Conservation (phyloP, 2,329 filamentous ascomycete genomes). For the Botrytis elliptica region DNA sequence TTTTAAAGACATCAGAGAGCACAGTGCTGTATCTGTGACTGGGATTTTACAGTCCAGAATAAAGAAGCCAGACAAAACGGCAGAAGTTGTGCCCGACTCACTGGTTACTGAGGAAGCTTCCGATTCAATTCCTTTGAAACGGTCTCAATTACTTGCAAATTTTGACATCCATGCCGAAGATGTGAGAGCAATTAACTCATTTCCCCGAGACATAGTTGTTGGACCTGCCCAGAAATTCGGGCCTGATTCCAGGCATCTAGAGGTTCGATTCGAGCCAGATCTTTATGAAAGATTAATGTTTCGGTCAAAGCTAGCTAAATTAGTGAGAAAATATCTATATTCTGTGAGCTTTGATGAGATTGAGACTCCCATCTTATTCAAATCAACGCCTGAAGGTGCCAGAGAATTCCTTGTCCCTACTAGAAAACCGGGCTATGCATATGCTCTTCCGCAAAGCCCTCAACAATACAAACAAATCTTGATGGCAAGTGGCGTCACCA, state of each 20-base stretch:
- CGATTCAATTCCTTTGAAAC: not conserved
- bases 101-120: not conserved
- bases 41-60: constrained; percentile 15
- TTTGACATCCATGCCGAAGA: constrained; percentile 61
- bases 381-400: constrained; percentile 94
- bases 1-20: constrained; percentile 22
- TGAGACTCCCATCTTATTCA: constrained; percentile 93
- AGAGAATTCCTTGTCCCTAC: constrained; percentile 94
- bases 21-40: constrained; percentile 18
- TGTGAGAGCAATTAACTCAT: constrained; percentile 68
- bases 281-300: constrained; percentile 69
- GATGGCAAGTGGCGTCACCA: constrained; percentile 81
- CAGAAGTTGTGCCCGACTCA: not conserved
- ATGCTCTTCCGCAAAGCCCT: constrained; percentile 91
- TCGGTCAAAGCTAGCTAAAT: constrained; percentile 57
- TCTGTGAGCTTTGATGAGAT: constrained; percentile 52
- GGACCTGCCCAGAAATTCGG: constrained; percentile 70
- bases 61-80: constrained; percentile 16
- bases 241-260: constrained; percentile 74
- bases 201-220: constrained; percentile 74
- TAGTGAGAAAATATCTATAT: constrained; percentile 45
- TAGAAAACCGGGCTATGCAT: constrained; percentile 70
- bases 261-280: constrained; percentile 71
- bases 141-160: constrained; percentile 12
- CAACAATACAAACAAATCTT: constrained; percentile 99